Evolutionary conservation across 1,284 basidiomycete species (phyloP).

Genomic region (Cutaneotrichosporon cavernicola): DNA sequence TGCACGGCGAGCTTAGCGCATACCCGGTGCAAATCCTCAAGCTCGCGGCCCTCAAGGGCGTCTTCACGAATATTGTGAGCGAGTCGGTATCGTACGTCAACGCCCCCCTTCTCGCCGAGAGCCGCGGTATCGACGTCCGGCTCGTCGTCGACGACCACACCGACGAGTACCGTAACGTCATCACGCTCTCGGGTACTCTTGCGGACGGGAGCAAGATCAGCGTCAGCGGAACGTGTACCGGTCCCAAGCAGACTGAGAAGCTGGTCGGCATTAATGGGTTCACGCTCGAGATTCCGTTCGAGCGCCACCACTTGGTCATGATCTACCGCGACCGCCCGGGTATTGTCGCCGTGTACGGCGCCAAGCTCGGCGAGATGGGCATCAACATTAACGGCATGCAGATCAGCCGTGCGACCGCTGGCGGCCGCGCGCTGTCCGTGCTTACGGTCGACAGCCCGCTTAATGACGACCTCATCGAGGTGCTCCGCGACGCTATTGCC

Average conservation of each 20-base stretch:
- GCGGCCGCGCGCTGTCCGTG: slow-evolving; percentile 8
- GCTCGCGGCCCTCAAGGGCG: slow-evolving; percentile 18
- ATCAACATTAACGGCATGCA: slow-evolving; percentile 21
- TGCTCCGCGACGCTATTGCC: not conserved
- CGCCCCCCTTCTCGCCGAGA: slow-evolving; percentile 13
- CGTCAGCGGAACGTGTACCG: slow-evolving; percentile 15
- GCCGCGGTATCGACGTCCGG: slow-evolving; percentile 14
- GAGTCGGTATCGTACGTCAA: slow-evolving; percentile 21
- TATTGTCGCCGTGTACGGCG: slow-evolving; percentile 18
- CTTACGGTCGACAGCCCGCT: slow-evolving; percentile 16
- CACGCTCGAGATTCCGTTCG: slow-evolving; percentile 15
- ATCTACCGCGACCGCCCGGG: slow-evolving; percentile 17
- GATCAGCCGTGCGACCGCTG: slow-evolving; percentile 8
- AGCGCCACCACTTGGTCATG: slow-evolving; percentile 16
- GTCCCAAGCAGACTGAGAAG: slow-evolving; percentile 18
- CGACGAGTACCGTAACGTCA: slow-evolving; percentile 17
- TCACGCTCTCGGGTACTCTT: slow-evolving; percentile 18
- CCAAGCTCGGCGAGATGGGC: slow-evolving; percentile 11
- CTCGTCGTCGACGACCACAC: slow-evolving; percentile 5
- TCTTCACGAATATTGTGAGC: slow-evolving; percentile 17
- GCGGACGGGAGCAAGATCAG: slow-evolving; percentile 11
- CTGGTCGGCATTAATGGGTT: slow-evolving; percentile 18
- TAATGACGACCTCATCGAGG: slow-evolving; percentile 9
- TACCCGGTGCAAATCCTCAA: slow-evolving; percentile 7
- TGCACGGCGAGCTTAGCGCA: slow-evolving; percentile 12